A percentile compares a stretch with the other conserved stretches of the same genome.
Conservation (phyloP, 2,329 filamentous ascomycete genomes). For the Zymoseptoria crescenta region DNA sequence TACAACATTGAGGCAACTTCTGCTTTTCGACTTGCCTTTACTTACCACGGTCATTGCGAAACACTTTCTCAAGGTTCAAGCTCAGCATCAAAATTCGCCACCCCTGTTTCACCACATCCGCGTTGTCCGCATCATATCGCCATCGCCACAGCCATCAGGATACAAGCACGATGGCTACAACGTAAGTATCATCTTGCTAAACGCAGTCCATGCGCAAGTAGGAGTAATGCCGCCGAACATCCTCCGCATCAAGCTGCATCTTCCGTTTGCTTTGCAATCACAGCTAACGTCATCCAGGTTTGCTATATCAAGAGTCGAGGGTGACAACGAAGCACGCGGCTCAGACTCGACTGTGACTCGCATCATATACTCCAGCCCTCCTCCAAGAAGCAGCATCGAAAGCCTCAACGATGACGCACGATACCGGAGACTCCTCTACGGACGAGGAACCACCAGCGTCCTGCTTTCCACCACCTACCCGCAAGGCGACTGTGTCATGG, state of each 20-base stretch:
- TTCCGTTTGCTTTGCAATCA: not conserved
- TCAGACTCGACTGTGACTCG: constrained; percentile 12
- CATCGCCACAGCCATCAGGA: not conserved
- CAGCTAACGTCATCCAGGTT: not conserved
- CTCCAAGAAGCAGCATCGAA: constrained; percentile 6
- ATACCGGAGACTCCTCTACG: constrained; percentile 2
- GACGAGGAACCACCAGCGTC: not conserved
- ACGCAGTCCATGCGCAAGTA: not conserved
- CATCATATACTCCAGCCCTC: constrained; percentile 15
- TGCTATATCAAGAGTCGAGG: not conserved
- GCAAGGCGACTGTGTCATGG: not conserved
- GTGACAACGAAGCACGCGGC: constrained; percentile 5
- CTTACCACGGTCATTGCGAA: not conserved
- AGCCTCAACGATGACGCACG: constrained; percentile 4
- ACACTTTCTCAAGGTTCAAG: constrained; percentile 1
- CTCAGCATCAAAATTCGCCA: constrained; percentile 2
- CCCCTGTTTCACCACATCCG: constrained; percentile 11
- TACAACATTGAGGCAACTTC: constrained; percentile 17
- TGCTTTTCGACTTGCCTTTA: not conserved
- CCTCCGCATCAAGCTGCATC: not conserved
- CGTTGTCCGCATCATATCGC: constrained; percentile 7
- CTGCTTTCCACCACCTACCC: not conserved
- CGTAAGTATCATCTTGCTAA: not conserved
- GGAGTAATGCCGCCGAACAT: not conserved
- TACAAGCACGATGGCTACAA: not conserved